Evolutionary conservation across 495 filamentous ascomycete species (phyloP).

Genomic region (Penicillium odoratum): DNA sequence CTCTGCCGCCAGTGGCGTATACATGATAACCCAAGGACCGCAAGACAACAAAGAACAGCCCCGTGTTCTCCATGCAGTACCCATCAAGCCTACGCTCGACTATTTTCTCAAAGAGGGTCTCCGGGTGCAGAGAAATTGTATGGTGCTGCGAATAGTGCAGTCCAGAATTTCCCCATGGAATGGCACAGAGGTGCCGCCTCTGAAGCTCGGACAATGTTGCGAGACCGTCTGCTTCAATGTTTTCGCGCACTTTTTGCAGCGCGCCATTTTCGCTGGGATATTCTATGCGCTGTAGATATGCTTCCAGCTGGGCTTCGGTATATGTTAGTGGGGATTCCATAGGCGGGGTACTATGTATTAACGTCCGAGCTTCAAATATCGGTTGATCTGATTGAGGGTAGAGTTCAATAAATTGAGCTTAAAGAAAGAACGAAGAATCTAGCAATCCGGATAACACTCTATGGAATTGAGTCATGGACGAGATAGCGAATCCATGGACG

Average conservation of each 20-base stretch:
- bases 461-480: not conserved
- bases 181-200: slow-evolving; percentile 51
- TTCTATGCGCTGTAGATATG: slow-evolving; percentile 35
- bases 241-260: slow-evolving; percentile 15
- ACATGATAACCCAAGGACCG: slow-evolving; percentile 60
- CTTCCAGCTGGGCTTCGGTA: slow-evolving; percentile 32
- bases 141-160: slow-evolving; percentile 59
- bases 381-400: slow-evolving; percentile 4
- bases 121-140: slow-evolving; percentile 56
- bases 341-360: not conserved
- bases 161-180: slow-evolving; percentile 69
- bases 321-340: slow-evolving; percentile 25
- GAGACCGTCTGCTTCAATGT: slow-evolving; percentile 25
- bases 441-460: not conserved
- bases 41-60: slow-evolving; percentile 61
- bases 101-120: slow-evolving; percentile 65
- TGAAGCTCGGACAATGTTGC: slow-evolving; percentile 31
- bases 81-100: slow-evolving; percentile 65
- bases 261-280: slow-evolving; percentile 19
- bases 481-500: not conserved
- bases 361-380: not conserved
- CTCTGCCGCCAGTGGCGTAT: slow-evolving; percentile 48
- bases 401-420: not conserved
- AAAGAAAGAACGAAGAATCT: not conserved
- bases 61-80: slow-evolving; percentile 77